These are phyloP conservation scores for Penicillium sp. DNA, from an alignment of 2,329 filamentous ascomycete genomes.

Conservation along the genomic window DNA sequence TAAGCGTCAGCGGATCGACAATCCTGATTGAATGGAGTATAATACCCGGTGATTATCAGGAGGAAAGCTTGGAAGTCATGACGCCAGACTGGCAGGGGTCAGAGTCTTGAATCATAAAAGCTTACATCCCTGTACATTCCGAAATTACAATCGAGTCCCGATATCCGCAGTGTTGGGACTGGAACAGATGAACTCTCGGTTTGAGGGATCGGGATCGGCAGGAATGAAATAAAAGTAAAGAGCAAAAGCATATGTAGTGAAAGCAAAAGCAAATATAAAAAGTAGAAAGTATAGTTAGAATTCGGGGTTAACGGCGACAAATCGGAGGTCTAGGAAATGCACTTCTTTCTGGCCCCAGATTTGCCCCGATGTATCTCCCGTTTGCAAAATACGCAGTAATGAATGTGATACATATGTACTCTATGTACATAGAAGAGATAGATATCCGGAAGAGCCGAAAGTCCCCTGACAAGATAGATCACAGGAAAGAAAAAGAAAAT, in stretches of 20 bases:
- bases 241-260: neutral
- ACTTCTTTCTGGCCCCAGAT: neutral
- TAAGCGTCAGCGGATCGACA: neutral
- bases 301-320: neutral
- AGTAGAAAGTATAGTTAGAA: too few relatives aligned
- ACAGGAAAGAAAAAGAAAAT: too few relatives aligned
- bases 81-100: neutral
- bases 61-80: neutral
- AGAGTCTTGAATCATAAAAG: neutral
- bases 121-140: neutral
- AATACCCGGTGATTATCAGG: neutral
- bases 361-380: neutral
- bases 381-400: too few relatives aligned
- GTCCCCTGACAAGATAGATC: neutral
- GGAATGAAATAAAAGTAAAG: neutral
- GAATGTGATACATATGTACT: too few relatives aligned
- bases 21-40: constrained; percentile 2
- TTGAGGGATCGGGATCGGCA: neutral
- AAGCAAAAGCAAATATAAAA: neutral
- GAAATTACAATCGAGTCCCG: neutral
- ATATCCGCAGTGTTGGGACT: neutral
- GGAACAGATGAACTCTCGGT: neutral
- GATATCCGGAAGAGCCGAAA: neutral
- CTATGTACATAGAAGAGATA: too few relatives aligned
- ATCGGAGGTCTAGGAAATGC: constrained; percentile 5